Percentiles rank a stretch among this genome's conserved stretches.
Evolutionary conservation across 768 basidiomycete genomes (phyloP).

Genomic region (Tulasnella sp.): DNA sequence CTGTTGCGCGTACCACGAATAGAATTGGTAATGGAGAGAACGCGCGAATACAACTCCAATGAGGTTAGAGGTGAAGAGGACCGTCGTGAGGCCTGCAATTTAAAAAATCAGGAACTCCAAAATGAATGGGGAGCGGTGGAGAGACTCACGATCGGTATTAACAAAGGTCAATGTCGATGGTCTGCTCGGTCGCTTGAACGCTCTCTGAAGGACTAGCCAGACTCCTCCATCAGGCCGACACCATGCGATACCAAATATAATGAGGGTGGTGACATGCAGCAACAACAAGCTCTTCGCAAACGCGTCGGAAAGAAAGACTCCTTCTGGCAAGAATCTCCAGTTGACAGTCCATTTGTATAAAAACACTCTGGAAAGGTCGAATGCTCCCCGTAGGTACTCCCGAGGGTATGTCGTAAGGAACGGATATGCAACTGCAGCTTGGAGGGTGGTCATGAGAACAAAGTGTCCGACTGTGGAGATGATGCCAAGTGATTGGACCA

Average conservation of each 20-base stretch:
- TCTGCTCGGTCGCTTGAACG: conserved; percentile 37
- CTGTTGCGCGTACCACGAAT: conserved; percentile 92
- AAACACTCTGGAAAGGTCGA: conserved; percentile 79
- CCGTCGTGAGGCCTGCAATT: conserved; percentile 53
- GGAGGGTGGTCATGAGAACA: conserved; percentile 28
- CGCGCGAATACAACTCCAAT: conserved; percentile 87
- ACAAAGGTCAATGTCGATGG: conserved; percentile 39
- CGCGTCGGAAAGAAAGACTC: conserved; percentile 51
- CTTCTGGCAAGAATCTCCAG: conserved; percentile 78
- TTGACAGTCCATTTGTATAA: conserved; percentile 97
- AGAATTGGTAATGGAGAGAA: conserved; percentile 96
- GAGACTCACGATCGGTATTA: conserved; percentile 50
- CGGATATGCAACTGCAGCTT: conserved; percentile 52
- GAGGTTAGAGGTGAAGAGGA: conserved; percentile 83
- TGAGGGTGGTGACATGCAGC: conserved; percentile 48
- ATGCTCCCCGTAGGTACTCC: conserved; percentile 65
- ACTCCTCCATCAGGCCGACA: conserved; percentile 61
- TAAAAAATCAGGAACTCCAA: conserved; percentile 16
- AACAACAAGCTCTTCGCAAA: conserved; percentile 54
- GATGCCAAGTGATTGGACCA: conserved; percentile 62
- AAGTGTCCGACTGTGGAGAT: conserved; percentile 30
- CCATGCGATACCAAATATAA: conserved; percentile 67
- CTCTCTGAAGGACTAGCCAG: conserved; percentile 40
- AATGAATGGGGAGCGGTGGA: neutral
- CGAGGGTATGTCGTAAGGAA: conserved; percentile 50